Evolutionary conservation across 2,329 filamentous ascomycete genomes (phyloP).

Genomic region (Cercospora sp.): DNA sequence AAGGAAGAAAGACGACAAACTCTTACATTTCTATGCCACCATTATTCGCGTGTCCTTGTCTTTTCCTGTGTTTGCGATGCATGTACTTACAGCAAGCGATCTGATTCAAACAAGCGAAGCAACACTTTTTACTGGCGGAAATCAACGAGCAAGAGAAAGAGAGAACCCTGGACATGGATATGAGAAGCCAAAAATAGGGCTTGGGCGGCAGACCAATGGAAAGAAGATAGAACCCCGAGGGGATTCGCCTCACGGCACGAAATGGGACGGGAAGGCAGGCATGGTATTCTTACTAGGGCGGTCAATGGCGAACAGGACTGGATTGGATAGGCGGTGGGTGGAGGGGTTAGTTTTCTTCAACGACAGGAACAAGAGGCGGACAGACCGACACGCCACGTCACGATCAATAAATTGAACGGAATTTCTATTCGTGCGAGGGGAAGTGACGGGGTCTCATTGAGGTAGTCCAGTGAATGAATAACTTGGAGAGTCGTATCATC

Average conservation of each 20-base stretch:
- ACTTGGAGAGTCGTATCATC: too few species aligned
- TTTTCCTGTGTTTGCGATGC: background rate
- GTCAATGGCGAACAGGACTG: background rate
- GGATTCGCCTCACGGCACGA: constrained; percentile 17
- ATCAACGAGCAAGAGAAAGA: background rate
- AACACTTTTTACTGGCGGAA: background rate
- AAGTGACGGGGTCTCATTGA: background rate
- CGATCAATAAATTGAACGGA: background rate
- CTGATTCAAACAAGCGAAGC: background rate
- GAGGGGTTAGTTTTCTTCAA: background rate
- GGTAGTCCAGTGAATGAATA: background rate
- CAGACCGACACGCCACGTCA: background rate
- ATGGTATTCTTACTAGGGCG: background rate
- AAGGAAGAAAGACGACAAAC: background rate
- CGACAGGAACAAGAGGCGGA: constrained; percentile 7
- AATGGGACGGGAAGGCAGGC: background rate
- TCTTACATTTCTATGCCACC: background rate
- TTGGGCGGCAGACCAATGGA: background rate
- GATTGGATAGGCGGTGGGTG: background rate
- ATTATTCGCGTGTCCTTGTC: background rate
- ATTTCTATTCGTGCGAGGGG: background rate
- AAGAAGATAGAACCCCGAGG: constrained; percentile 1
- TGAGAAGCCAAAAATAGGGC: background rate
- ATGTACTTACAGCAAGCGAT: background rate
- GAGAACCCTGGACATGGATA: background rate